phyloP scores from a whole-genome alignment of 495 filamentous ascomycete genomes.

The Massariosphaeria phaeospora region DNA sequence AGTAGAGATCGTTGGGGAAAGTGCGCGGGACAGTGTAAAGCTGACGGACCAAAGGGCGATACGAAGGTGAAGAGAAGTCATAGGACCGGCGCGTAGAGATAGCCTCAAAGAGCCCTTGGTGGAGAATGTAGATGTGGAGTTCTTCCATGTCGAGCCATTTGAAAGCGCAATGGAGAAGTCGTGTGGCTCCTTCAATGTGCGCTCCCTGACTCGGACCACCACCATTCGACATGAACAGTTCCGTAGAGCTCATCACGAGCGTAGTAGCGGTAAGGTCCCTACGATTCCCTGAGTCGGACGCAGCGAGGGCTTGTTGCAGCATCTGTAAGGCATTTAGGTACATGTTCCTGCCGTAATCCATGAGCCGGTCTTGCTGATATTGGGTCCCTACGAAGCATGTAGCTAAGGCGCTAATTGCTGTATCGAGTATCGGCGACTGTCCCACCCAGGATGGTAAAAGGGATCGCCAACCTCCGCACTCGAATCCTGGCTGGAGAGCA shows the following conservation, averaged over 20 bases:
- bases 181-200: constrained; percentile 24
- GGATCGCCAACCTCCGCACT: constrained; percentile 17
- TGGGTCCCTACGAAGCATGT: constrained; percentile 19
- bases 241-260: constrained; percentile 21
- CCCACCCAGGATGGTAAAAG: constrained; percentile 16
- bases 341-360: constrained; percentile 9
- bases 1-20: constrained; percentile 9
- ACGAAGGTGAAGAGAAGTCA: constrained; percentile 5
- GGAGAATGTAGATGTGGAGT: constrained; percentile 15
- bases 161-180: constrained; percentile 1
- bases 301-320: constrained; percentile 8
- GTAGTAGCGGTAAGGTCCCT: constrained; percentile 17
- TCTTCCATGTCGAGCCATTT: constrained; percentile 4
- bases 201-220: constrained; percentile 13
- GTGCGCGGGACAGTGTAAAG: constrained; percentile 4
- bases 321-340: constrained; percentile 20
- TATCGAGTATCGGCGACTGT: constrained; percentile 17
- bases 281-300: neutral
- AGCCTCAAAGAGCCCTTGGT: constrained; percentile 21
- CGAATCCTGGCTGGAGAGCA: constrained; percentile 5
- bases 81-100: constrained; percentile 6
- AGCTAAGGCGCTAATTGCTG: constrained; percentile 18
- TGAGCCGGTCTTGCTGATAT: constrained; percentile 12
- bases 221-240: constrained; percentile 20
- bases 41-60: constrained; percentile 2